Evolutionary conservation across 192 early-diverging fungal genomes (phyloP), one percentile per base, ranked within the genome.

Genomic region (Backusella westeae): DNA sequence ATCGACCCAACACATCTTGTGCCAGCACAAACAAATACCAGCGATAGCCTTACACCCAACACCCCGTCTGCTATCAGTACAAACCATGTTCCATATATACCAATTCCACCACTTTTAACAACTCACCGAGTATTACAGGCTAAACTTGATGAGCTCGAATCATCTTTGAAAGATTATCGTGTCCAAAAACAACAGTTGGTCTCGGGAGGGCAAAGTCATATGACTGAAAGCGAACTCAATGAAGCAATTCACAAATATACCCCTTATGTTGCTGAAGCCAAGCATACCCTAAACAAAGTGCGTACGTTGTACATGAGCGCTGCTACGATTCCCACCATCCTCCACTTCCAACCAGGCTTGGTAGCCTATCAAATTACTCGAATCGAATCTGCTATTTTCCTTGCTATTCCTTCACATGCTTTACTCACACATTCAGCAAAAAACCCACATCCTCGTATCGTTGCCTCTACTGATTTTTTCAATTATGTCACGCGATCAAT

Each of bases 401-500:
- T 84, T 39, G 81, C 88, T 70, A 91, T 94, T 34, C 82, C 87
- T 42, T 89, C 90, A 7, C 39, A 75, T 1, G 87, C 92, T 32
- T 74, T 94, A 10, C 56, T 92, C 14, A 73, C 76, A 4, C 92
- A 95, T 76, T 89, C 89, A 5, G 84, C 92, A 1, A 86, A 88
- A 36, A 78, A 81, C 10, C 91, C 91, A 0, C 83, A 90, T 46
- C 81, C 86, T 12, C 81, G 83, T 1, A 86, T 95, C 10, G 89
- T 88, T 32, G 88, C 87, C 0, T 88, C 86, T 15, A 89, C 93
- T 15, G 93, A 94, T 70, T 92, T 92, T 80, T 95, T 95, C 88
- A 95, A 95, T 75, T 94, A 91, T 75, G 59, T 94, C 10, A 91
- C 93, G 8, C 85, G 92, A 12, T 69, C 89, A 36, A 87, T 95